Conservation (phyloP, 2,329 filamentous ascomycete genomes). For the Eurotiales sp. region DNA sequence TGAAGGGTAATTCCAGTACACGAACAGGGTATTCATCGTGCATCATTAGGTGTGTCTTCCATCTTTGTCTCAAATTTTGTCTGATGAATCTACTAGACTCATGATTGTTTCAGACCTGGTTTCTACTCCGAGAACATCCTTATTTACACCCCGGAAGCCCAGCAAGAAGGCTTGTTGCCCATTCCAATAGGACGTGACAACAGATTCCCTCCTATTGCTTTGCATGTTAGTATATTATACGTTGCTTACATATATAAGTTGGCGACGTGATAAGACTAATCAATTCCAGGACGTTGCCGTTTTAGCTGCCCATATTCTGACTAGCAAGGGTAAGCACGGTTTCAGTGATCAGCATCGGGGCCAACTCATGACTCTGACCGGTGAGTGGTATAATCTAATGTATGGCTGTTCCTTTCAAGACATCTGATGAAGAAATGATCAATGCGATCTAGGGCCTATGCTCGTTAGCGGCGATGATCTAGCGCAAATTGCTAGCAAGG, state of each 20-base stretch:
- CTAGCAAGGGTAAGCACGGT: slow-evolving; percentile 47
- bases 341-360: slow-evolving; percentile 51
- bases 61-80: not conserved
- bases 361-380: slow-evolving; percentile 51
- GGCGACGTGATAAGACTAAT: not conserved
- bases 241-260: not conserved
- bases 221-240: slow-evolving; percentile 36
- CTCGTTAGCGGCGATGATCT: slow-evolving; percentile 47
- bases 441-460: slow-evolving; percentile 37
- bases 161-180: slow-evolving; percentile 43
- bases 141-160: slow-evolving; percentile 45
- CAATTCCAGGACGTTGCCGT: slow-evolving; percentile 43
- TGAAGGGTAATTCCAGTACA: slow-evolving; percentile 43
- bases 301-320: slow-evolving; percentile 47
- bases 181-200: slow-evolving; percentile 47
- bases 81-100: not conserved
- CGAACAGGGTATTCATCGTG: slow-evolving; percentile 42
- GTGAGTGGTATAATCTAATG: slow-evolving; percentile 19
- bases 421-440: not conserved
- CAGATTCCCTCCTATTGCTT: slow-evolving; percentile 50
- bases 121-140: slow-evolving; percentile 54
- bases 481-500: slow-evolving; percentile 44
- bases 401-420: not conserved
- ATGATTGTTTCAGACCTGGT: slow-evolving; percentile 38
- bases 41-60: slow-evolving; percentile 40